Evolutionary conservation across 2,329 filamentous ascomycete genomes (phyloP).

Genomic region (Sclerotinia borealis): DNA sequence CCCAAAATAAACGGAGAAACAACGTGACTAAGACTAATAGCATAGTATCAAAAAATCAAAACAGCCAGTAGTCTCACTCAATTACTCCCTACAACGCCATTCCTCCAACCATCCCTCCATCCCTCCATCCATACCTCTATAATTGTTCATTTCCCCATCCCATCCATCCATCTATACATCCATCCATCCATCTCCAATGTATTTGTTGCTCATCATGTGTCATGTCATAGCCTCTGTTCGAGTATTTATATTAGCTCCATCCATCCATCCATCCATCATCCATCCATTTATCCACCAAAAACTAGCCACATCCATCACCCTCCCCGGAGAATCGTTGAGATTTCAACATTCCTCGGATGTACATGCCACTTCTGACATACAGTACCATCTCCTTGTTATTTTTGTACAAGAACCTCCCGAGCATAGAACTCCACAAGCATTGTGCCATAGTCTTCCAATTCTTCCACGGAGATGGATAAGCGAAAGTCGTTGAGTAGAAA

Average conservation of each 20-base stretch:
- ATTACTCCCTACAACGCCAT: background rate
- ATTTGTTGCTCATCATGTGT: background rate
- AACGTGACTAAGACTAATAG: too few species aligned
- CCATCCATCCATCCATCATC: too few species aligned
- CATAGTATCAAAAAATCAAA: too few species aligned
- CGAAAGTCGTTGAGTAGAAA: conserved; percentile 93
- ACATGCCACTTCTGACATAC: conserved; percentile 24
- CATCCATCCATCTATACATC: too few species aligned
- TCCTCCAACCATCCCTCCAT: too few species aligned
- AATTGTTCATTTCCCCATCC: background rate
- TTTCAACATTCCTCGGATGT: conserved; percentile 16
- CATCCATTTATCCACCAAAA: too few species aligned
- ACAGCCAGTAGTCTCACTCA: background rate
- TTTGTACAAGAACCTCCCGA: conserved; percentile 71
- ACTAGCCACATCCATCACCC: background rate
- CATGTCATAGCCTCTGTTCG: background rate
- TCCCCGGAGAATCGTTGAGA: background rate
- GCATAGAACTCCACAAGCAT: conserved; percentile 99
- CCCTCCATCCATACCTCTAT: conserved; percentile 5
- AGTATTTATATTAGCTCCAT: background rate
- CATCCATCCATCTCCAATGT: background rate
- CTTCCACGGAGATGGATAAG: conserved; percentile 86
- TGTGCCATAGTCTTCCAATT: conserved; percentile 93
- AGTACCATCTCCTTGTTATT: conserved; percentile 20
- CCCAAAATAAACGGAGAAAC: too few species aligned